Conservation (phyloP, 768 basidiomycete species). For the Boletales sp. region DNA sequence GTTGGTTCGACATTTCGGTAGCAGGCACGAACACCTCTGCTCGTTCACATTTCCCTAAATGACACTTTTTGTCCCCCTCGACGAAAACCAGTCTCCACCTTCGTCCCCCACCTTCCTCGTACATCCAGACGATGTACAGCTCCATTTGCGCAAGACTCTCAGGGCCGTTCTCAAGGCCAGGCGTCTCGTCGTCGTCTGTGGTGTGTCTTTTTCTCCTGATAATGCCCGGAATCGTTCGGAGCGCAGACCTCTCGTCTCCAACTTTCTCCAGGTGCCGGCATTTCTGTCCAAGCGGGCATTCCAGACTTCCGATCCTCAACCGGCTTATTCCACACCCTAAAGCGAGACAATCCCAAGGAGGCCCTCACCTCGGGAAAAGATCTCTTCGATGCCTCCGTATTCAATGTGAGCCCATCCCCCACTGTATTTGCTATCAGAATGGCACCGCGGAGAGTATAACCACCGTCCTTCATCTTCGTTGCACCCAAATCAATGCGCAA, state of each 20-base stretch:
- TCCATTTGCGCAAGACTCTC: constrained; percentile 52
- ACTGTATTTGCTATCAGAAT: constrained; percentile 4
- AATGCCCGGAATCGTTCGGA: constrained; percentile 8
- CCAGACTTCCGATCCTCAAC: constrained; percentile 85
- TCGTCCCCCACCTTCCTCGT: constrained; percentile 55
- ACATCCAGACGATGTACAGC: constrained; percentile 40
- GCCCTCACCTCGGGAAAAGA: constrained; percentile 75
- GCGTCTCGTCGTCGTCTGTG: constrained; percentile 83
- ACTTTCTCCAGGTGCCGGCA: constrained; percentile 66
- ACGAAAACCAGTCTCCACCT: constrained; percentile 43
- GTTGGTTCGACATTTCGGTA: too few relatives aligned
- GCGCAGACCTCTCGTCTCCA: not conserved
- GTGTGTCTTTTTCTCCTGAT: constrained; percentile 42
- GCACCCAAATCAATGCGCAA: not conserved
- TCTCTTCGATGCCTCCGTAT: constrained; percentile 87
- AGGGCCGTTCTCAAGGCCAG: constrained; percentile 75
- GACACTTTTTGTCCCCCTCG: constrained; percentile 66
- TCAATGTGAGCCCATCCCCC: constrained; percentile 55
- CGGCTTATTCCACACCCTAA: constrained; percentile 76
- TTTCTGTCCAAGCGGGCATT: constrained; percentile 83
- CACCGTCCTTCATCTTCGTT: not conserved
- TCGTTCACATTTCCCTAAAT: constrained; percentile 37
- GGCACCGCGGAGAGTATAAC: not conserved
- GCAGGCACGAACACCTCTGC: not conserved
- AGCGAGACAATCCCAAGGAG: constrained; percentile 74